Percentiles rank a stretch among this genome's conserved stretches.
Conservation (phyloP, 306 rosid species). For the cucumber (Cucumis sativus) region Cucumber_9930_V3 NC_026660.2:5398001-5398500, state of each 20-base stretch:
- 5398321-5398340: conserved; percentile 12
- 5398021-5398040: neutral
- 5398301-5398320: conserved; percentile 12
- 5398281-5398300: conserved; percentile 10
- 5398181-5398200: neutral
- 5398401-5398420: neutral
- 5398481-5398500: conserved; percentile 8
- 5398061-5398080: conserved; percentile 4
- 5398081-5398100: neutral
- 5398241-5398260: conserved; percentile 13
- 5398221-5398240: conserved; percentile 1
- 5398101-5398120: neutral
- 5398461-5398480: conserved; percentile 13
- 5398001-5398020: neutral
- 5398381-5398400: conserved; percentile 5
- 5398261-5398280: conserved; percentile 9
- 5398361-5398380: neutral
- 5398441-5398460: conserved; percentile 7
- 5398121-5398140: neutral
- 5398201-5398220: conserved; percentile 13
- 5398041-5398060: neutral
- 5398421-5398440: conserved; percentile 1
- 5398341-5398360: conserved; percentile 12
- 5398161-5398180: neutral
- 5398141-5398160: neutral